These are phyloP conservation scores for Aspergillus jensenii DNA, from an alignment of 2,329 filamentous ascomycete species.

Conservation along the genomic window DNA sequence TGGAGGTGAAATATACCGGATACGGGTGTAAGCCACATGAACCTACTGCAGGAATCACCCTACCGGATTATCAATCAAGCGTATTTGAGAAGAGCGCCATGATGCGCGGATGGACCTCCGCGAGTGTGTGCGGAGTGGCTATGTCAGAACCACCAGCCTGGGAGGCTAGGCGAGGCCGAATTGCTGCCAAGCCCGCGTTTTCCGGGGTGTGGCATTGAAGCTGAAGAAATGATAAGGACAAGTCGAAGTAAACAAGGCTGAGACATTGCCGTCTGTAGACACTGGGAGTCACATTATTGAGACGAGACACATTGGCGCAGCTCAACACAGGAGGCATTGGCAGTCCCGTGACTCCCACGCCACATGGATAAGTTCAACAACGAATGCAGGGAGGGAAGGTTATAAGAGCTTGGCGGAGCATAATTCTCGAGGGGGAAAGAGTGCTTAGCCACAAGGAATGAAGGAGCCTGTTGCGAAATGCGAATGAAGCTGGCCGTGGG, in stretches of 20 bases:
- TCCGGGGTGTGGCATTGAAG: background rate
- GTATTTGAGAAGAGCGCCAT: background rate
- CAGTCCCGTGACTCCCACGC: background rate
- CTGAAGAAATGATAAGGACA: background rate
- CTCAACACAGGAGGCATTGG: background rate
- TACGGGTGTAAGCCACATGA: background rate
- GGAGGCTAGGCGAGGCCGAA: background rate
- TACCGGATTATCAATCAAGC: background rate
- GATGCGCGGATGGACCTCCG: background rate
- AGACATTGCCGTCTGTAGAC: background rate
- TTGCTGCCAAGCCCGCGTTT: background rate
- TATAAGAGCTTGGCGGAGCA: constrained; percentile 1
- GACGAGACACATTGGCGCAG: background rate
- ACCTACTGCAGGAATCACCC: background rate
- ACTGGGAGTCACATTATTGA: background rate
- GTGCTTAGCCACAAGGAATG: constrained; percentile 6
- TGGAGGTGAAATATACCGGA: background rate
- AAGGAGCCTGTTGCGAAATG: constrained; percentile 3
- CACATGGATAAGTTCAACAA: background rate
- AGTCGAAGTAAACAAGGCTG: background rate
- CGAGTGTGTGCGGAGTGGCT: background rate
- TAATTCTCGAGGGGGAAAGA: background rate
- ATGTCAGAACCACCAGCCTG: background rate
- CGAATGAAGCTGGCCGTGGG: background rate
- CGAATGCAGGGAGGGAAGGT: background rate